Evolutionary conservation across 2,329 filamentous ascomycete genomes (phyloP), one percentile per base, ranked within the genome.

Genomic region (Iodosphaeria phyllophila): DNA sequence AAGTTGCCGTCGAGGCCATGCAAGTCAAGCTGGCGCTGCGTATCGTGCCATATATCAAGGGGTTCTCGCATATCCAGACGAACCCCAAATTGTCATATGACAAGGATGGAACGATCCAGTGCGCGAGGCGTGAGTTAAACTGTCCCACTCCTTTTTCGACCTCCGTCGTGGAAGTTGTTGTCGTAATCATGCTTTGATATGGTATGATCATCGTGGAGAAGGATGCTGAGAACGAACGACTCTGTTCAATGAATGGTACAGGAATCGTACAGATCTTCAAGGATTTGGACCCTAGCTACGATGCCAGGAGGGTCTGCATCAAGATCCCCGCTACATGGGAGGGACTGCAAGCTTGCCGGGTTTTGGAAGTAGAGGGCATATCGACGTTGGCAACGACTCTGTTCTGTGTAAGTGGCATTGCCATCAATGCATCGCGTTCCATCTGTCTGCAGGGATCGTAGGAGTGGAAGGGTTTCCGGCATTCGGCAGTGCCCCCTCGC

Each of bases 241-340:
- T 22, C 12, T 9, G 23, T 35, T 34, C 18, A 32, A 36, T 14
- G 35, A 26, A 19, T 29, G 20, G 26, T 22, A 13, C 29, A 69
- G 63, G 64, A 26, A 58, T 70, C 18, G 40, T 61, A 11, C 43
- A 50, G 5, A 47, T 64, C 16, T 61, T 61, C 38, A 44, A 47
- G 23, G 39, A 48, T 23, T 33, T 65, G 8, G 48, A 52, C 3
- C 51, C 55, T 0, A 32, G 33, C 1, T 53, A 64, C 26, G 52
- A 63, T 27, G 32, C 43, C 3, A 49, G 50, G 6, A 51, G 66
- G 16, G 47, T 74, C 14, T 72, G 62, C 32, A 67, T 74, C 46
- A 74, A 74, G 37, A 61, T 75, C 20, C 64, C 67, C 0, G 52
- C 58, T 6, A 74, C 67, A 0, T 74, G 64, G 58, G 66, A 73